Base-by-base conservation (phyloP, 106 monocot genomes). In the Dendrobium officinale region DNA sequence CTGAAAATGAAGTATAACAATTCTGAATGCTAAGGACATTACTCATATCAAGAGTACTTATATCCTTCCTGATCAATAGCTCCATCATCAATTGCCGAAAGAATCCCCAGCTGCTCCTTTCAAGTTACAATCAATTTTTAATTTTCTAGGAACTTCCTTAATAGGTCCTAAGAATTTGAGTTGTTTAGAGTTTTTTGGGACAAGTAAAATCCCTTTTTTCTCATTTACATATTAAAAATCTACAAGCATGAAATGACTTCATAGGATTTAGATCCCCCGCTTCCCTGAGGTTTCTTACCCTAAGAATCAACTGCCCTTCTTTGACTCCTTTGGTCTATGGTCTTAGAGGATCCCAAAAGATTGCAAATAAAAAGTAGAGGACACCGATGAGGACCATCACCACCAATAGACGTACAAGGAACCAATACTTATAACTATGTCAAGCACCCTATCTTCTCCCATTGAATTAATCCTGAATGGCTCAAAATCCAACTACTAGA, bases 301-400 rank as follows among this genome's bases (percentile, higher is more conserved):
- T 78, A 55, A 83, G 48, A 42, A 83, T 70, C 83, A 83, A 54
- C 83, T 79, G 78, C 83, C 95, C 99, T 87, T 99, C 99, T 79
- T 81, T 91, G 80, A 99, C 84, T 81, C 84, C 87, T 95, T 99
- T 73, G 56, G 72, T 99, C 93, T 49, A 87, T 91, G 76, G 78
- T 10, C 79, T 85, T 91, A 44, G 87, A 64, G 29, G 99, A 93
- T 24, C 95, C 88, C 91, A 93, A 89, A 85, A 99, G 93, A 87
- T 99, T 99, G 79, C 88, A 78, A 82, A 99, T 93, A 88, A 99
- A 99, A 88, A 90, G 70, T 93, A 91, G 86, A 99, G 93, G 37
- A 99, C 79, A 72, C 99, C 99, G 80, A 99, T 99, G 73, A 99
- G 91, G 40, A 99, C 95, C 99, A 95, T 99, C 44, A 95, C 95